These are phyloP conservation scores for Ogataea ramenticola DNA, from an alignment of 805 yeast species.

Conservation along the genomic window DNA sequence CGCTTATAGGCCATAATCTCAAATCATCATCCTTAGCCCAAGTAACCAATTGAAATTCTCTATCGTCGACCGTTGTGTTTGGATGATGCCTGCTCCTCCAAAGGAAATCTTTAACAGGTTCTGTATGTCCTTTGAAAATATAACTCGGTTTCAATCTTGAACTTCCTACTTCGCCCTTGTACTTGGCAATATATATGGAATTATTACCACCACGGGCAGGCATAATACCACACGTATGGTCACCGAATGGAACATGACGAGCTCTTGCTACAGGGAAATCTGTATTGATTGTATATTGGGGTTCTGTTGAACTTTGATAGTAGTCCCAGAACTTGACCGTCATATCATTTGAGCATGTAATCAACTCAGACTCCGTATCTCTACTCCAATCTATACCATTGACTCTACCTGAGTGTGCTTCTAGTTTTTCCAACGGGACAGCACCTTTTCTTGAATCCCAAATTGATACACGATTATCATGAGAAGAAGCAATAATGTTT, in stretches of 20 bases:
- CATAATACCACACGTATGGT: slow-evolving; percentile 75
- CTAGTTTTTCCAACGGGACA: slow-evolving; percentile 55
- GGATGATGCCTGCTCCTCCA: slow-evolving; percentile 66
- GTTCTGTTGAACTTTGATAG: slow-evolving; percentile 31
- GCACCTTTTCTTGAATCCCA: slow-evolving; percentile 91
- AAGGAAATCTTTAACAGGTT: slow-evolving; percentile 78
- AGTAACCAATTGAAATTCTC: slow-evolving; percentile 86
- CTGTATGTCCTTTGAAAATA: slow-evolving; percentile 73
- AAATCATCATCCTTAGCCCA: slow-evolving; percentile 90
- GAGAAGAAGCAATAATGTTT: slow-evolving; percentile 76
- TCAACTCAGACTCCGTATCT: slow-evolving; percentile 47
- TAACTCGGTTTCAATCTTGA: slow-evolving; percentile 43
- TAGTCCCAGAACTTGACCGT: slow-evolving; percentile 81
- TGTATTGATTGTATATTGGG: slow-evolving; percentile 55
- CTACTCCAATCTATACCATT: slow-evolving; percentile 84
- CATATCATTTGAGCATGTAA: slow-evolving; percentile 83
- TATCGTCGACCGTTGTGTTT: slow-evolving; percentile 42
- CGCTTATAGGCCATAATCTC: slow-evolving; percentile 68
- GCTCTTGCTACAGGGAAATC: slow-evolving; percentile 88
- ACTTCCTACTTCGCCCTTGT: slow-evolving; percentile 29
- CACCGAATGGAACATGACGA: slow-evolving; percentile 82
- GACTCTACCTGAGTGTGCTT: slow-evolving; percentile 79
- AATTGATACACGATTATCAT: slow-evolving; percentile 68
- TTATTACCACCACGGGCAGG: slow-evolving; percentile 84
- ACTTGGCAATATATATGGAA: slow-evolving; percentile 48